A percentile compares a stretch with the other conserved stretches of the same genome.
phyloP scores from a whole-genome alignment of 2,329 filamentous ascomycete genomes.

The Huntiella decipiens region DNA sequence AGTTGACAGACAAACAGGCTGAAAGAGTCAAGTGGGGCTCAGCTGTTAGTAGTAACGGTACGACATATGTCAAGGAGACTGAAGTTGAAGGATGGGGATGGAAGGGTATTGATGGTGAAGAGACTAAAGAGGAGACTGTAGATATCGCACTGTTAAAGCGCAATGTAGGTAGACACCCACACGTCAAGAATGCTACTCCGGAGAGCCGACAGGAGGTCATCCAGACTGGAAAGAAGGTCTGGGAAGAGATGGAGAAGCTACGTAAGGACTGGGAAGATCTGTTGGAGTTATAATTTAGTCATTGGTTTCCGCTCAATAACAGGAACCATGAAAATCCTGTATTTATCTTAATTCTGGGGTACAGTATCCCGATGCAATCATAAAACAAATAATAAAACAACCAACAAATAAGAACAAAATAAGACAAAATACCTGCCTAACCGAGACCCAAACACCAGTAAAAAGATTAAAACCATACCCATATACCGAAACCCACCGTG shows the following conservation, averaged over 20 bases:
- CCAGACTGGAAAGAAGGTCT: conserved; percentile 38
- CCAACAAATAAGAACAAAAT: neutral
- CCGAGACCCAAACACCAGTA: too few species aligned
- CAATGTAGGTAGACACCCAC: conserved; percentile 38
- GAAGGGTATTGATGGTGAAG: conserved; percentile 18
- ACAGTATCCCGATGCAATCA: too few species aligned
- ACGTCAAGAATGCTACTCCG: conserved; percentile 37
- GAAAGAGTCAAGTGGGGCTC: conserved; percentile 68
- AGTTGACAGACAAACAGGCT: conserved; percentile 36
- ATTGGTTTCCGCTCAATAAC: conserved; percentile 1
- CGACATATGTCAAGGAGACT: conserved; percentile 48
- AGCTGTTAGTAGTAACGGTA: conserved; percentile 38
- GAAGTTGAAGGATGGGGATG: conserved; percentile 80
- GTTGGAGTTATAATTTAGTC: conserved; percentile 3
- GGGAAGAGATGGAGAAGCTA: conserved; percentile 55
- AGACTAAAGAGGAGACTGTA: conserved; percentile 23
- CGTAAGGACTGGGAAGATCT: conserved; percentile 44
- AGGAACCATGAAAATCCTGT: neutral
- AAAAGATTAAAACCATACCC: too few species aligned
- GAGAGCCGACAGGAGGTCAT: conserved; percentile 44
- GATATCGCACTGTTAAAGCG: conserved; percentile 29
- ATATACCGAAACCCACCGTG: too few species aligned
- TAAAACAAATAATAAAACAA: neutral
- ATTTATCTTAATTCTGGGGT: neutral
- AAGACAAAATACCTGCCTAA: too few species aligned